A percentile compares a stretch with the other conserved stretches of the same genome.
phyloP scores from a whole-genome alignment of 257 asterid species.

The Ophiorrhiza pumila region DNA sequence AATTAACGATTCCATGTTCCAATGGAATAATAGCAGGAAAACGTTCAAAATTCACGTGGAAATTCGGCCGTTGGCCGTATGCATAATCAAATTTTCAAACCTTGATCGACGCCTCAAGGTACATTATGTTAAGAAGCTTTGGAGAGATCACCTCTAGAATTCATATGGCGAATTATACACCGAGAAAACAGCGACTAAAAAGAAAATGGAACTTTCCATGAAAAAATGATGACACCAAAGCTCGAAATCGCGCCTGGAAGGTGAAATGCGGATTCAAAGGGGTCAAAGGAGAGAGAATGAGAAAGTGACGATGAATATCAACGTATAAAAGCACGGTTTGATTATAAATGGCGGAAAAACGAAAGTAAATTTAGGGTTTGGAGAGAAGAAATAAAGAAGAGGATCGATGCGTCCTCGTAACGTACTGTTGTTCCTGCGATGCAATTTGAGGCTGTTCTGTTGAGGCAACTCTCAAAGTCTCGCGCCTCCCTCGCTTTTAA shows the following conservation, averaged over 20 bases:
- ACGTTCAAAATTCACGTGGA: constrained; percentile 2
- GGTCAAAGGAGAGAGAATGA: constrained; percentile 14
- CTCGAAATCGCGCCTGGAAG: neutral
- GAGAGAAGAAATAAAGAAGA: neutral
- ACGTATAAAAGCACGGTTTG: neutral
- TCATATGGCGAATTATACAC: neutral
- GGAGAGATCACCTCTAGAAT: neutral
- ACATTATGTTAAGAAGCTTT: neutral
- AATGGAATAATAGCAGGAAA: neutral
- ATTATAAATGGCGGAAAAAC: neutral
- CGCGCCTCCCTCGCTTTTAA: constrained; percentile 19
- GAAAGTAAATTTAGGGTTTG: constrained; percentile 18
- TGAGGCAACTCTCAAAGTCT: constrained; percentile 12
- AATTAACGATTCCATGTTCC: constrained; percentile 70
- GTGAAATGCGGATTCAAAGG: constrained; percentile 7
- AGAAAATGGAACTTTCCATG: neutral
- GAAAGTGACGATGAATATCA: neutral
- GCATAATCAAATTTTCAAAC: constrained; percentile 1
- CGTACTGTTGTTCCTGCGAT: constrained; percentile 12
- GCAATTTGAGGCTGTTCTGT: neutral
- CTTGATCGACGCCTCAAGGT: constrained; percentile 3
- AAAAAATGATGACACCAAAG: constrained; percentile 1
- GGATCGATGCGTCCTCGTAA: constrained; percentile 12
- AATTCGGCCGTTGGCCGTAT: no score
- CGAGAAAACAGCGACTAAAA: neutral